Base-by-base conservation (phyloP, 768 basidiomycete species). In the Rhizopogon roseolus region DNA sequence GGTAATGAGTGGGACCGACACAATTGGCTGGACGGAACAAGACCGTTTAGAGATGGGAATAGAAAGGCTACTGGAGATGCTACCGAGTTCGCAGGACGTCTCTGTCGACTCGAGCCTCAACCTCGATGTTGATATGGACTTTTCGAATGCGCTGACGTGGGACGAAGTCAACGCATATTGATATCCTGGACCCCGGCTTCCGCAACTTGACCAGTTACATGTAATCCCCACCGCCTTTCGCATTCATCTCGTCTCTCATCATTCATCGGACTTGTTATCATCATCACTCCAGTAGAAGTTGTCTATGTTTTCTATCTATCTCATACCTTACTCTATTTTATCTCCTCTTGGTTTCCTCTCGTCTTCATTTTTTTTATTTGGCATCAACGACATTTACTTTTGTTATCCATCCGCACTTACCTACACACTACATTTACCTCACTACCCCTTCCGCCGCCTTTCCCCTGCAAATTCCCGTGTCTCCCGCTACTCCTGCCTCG, bases 1-100 rank as follows among this genome's bases (percentile, higher is more conserved):
- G n/a, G 58, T 57, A 2, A 55, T 38, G 57, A 57, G 57, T 58
- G 44, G 60, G 51, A 57, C 59, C 10, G 46, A 59, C 40, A 34
- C 61, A 48, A 52, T 52, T 53, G 60, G 70, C 44, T 70, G 67
- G 69, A 54, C 32, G 32, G 63, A 69, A 28, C 64, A 59, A 51
- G 58, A 60, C 40, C 57, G 13, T 13, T 71, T 71, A 54, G 80
- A 81, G 63, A 74, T 72, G 60, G 84, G 83, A 66, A 81, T 85
- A 74, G 79, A 83, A 72, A 80, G 73, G 67, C 69, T 86, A 50
- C 64, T 86, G 66, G 81, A 81, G 64, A 70, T 81, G 69, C 65
- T 81, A 58, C 76, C 78, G 41, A 65, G 56, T 56, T 68, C 61
- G 36, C 64, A 67, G 45, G 68, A 68, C 54, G 65, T 58, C 43